These are phyloP conservation scores for Apiotrichum porosum DNA, from an alignment of 1,284 basidiomycete genomes.

Conservation along the genomic window DNA sequence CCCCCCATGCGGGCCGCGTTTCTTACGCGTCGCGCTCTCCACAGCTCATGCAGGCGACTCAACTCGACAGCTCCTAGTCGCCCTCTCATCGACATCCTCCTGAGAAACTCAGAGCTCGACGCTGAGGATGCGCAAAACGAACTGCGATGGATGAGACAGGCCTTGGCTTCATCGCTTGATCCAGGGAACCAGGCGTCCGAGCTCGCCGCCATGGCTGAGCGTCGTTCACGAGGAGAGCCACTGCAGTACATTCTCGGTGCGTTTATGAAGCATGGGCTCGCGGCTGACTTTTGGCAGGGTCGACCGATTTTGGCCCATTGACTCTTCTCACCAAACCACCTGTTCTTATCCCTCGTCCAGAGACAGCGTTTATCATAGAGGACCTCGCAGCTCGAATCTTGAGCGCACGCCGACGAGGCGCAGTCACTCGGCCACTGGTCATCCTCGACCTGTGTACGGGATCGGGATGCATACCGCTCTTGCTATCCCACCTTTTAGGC, in stretches of 20 bases:
- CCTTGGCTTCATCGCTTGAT: neutral
- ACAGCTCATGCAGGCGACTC: neutral
- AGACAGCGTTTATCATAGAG: slow-evolving; percentile 73
- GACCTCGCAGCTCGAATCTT: too few species aligned
- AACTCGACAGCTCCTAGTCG: neutral
- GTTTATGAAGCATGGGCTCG: too few species aligned
- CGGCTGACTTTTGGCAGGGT: slow-evolving; percentile 55
- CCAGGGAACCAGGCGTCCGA: slow-evolving; percentile 1
- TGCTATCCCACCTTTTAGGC: slow-evolving; percentile 63
- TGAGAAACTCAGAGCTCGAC: slow-evolving; percentile 35
- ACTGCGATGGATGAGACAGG: slow-evolving; percentile 38
- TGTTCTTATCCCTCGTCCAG: slow-evolving; percentile 82
- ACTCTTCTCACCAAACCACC: slow-evolving; percentile 66
- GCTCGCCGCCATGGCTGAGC: slow-evolving; percentile 28
- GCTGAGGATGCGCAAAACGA: slow-evolving; percentile 35
- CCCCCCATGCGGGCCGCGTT: too few species aligned
- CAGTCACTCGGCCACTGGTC: slow-evolving; percentile 12
- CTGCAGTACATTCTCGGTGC: slow-evolving; percentile 86
- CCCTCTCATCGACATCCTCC: slow-evolving; percentile 8
- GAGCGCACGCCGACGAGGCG: too few species aligned
- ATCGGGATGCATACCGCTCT: slow-evolving; percentile 77
- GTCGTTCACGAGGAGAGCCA: slow-evolving; percentile 63
- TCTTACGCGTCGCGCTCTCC: neutral
- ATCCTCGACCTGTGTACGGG: slow-evolving; percentile 87
- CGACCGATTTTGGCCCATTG: slow-evolving; percentile 80